A percentile compares a stretch with the other conserved stretches of the same genome.
phyloP scores from a whole-genome alignment of 1,139 yeast species.

The Kluyveromyces marxianus region DNA sequence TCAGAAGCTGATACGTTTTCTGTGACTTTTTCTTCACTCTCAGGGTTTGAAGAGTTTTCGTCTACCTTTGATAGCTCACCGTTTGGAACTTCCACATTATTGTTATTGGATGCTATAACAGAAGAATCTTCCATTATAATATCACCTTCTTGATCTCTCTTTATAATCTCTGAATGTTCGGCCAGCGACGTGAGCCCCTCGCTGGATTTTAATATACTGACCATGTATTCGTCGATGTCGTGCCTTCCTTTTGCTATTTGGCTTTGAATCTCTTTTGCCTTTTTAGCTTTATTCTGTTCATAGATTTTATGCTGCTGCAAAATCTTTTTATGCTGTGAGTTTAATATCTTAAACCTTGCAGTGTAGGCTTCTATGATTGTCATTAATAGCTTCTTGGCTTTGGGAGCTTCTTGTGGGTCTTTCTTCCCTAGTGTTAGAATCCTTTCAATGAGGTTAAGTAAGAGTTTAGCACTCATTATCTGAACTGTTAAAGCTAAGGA shows the following conservation, averaged over 20 bases:
- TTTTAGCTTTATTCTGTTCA: constrained; percentile 33
- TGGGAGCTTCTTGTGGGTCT: constrained; percentile 61
- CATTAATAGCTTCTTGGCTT: constrained; percentile 61
- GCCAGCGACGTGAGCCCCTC: constrained; percentile 3
- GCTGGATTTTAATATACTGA: constrained; percentile 13
- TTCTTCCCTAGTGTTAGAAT: constrained; percentile 72
- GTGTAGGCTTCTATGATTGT: constrained; percentile 83
- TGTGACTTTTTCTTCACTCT: no score
- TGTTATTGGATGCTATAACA: no score
- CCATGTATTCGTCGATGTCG: constrained; percentile 24
- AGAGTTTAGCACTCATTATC: constrained; percentile 90
- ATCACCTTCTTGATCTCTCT: not conserved
- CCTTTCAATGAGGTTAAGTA: constrained; percentile 81
- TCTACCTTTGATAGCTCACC: no score
- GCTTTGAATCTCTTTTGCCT: constrained; percentile 17
- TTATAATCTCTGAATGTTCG: not conserved
- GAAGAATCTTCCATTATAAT: not conserved
- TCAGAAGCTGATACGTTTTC: no score
- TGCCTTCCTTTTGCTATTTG: constrained; percentile 19
- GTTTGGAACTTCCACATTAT: no score
- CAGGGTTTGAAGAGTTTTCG: no score
- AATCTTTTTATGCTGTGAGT: constrained; percentile 62
- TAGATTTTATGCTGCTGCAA: constrained; percentile 54
- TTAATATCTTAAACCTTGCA: constrained; percentile 68
- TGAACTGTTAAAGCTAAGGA: constrained; percentile 85